Percentiles rank a stretch among this genome's conserved stretches.
These are phyloP conservation scores for Pharus latifolius DNA, from an alignment of 176 grass and related monocot genomes.

Conservation along the genomic window DNA sequence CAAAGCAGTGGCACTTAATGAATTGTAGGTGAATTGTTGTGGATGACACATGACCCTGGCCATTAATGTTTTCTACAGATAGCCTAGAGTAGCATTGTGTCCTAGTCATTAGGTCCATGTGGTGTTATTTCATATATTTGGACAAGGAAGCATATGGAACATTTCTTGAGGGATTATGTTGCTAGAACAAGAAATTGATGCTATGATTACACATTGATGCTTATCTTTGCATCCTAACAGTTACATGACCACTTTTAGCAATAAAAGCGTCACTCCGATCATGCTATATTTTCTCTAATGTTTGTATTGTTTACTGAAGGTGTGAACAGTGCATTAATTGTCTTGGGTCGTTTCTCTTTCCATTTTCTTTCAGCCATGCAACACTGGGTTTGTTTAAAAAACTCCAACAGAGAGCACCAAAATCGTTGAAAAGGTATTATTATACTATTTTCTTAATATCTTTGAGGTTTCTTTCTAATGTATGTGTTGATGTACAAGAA, in stretches of 20 bases:
- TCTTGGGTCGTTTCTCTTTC: background rate
- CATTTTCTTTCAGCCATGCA: slow-evolving; percentile 64
- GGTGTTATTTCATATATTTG: background rate
- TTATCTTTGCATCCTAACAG: background rate
- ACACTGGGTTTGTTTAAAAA: slow-evolving; percentile 95
- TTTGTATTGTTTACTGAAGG: background rate
- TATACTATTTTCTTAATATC: background rate
- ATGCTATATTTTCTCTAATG: background rate
- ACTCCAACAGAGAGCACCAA: slow-evolving; percentile 82
- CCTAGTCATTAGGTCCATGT: background rate
- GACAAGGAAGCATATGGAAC: background rate
- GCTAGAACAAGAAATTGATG: background rate
- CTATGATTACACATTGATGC: too few species aligned
- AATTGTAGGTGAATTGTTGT: background rate
- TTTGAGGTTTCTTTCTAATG: background rate
- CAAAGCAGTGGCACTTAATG: background rate
- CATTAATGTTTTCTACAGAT: too few species aligned
- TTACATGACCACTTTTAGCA: background rate
- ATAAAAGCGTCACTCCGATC: background rate
- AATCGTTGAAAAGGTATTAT: slow-evolving; percentile 76
- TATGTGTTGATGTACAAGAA: background rate
- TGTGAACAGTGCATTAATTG: slow-evolving; percentile 1
- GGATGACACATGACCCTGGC: background rate
- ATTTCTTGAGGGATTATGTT: background rate
- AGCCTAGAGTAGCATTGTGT: too few species aligned